These are phyloP conservation scores for Nicotiana noctiflora DNA, from an alignment of 257 asterid genomes.

Conservation along the genomic window DNA sequence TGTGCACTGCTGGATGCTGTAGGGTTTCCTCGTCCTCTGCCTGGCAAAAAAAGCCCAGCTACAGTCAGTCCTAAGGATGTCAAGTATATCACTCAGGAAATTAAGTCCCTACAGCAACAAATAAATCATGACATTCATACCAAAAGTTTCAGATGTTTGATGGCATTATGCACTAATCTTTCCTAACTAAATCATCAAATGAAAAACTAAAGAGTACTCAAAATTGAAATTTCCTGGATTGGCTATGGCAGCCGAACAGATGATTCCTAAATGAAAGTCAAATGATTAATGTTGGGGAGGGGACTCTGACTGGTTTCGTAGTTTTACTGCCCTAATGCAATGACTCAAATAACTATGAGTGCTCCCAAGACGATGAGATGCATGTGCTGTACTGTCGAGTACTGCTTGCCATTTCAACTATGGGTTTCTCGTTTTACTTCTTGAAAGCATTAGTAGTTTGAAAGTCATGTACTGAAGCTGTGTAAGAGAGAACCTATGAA, in stretches of 20 bases:
- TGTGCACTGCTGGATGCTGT: slow-evolving; percentile 46
- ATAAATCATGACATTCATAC: neutral
- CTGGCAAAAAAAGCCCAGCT: slow-evolving; percentile 30
- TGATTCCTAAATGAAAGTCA: neutral
- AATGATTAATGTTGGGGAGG: neutral
- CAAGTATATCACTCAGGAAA: neutral
- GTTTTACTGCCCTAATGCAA: too few species aligned
- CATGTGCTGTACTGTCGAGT: too few species aligned
- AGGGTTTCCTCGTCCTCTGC: slow-evolving; percentile 63
- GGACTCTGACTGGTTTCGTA: neutral
- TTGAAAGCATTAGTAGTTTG: neutral
- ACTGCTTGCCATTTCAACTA: neutral
- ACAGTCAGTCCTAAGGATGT: slow-evolving; percentile 4
- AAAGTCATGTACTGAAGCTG: neutral
- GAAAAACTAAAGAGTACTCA: neutral
- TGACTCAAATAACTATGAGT: too few species aligned
- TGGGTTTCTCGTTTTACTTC: neutral
- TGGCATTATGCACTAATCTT: neutral
- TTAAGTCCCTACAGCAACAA: neutral
- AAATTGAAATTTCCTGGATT: neutral
- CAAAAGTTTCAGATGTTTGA: neutral
- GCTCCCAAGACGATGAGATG: too few species aligned
- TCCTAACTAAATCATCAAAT: neutral
- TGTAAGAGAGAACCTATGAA: neutral
- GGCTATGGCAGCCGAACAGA: neutral